Conservation (phyloP, 176 grass and related monocot species). For the Olyra latifolia region DNA sequence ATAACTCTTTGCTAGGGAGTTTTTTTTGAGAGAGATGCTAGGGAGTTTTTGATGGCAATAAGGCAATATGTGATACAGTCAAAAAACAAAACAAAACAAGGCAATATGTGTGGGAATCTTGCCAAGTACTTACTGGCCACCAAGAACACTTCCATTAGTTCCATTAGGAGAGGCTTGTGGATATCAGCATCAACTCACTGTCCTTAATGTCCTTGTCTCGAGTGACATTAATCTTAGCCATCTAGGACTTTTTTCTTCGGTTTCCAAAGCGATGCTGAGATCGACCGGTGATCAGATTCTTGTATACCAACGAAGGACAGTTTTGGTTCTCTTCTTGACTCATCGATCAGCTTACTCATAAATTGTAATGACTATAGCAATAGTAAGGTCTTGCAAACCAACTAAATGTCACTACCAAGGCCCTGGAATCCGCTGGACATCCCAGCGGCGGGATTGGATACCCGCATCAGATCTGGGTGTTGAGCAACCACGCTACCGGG, state of each 20-base stretch:
- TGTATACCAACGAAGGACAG: neutral
- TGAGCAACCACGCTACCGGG: too few species aligned
- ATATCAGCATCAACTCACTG: neutral
- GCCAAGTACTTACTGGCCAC: neutral
- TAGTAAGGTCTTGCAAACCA: neutral
- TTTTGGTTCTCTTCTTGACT: neutral
- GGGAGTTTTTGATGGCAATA: neutral
- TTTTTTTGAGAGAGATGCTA: too few species aligned
- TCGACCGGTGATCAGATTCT: neutral
- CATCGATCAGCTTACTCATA: neutral
- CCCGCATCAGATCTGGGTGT: too few species aligned
- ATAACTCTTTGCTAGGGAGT: too few species aligned
- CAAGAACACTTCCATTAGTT: conserved; percentile 11
- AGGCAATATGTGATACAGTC: too few species aligned
- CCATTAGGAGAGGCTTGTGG: neutral
- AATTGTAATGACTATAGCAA: neutral
- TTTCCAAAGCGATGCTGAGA: neutral
- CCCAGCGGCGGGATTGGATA: too few species aligned
- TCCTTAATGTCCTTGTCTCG: neutral
- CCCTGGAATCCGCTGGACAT: too few species aligned
- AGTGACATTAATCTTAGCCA: conserved; percentile 15
- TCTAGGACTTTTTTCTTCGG: neutral
- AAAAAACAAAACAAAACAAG: too few species aligned
- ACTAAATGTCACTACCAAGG: too few species aligned
- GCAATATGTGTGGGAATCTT: neutral